phyloP scores from a whole-genome alignment of 768 basidiomycete genomes.

The Chalciporus piperatus region DNA sequence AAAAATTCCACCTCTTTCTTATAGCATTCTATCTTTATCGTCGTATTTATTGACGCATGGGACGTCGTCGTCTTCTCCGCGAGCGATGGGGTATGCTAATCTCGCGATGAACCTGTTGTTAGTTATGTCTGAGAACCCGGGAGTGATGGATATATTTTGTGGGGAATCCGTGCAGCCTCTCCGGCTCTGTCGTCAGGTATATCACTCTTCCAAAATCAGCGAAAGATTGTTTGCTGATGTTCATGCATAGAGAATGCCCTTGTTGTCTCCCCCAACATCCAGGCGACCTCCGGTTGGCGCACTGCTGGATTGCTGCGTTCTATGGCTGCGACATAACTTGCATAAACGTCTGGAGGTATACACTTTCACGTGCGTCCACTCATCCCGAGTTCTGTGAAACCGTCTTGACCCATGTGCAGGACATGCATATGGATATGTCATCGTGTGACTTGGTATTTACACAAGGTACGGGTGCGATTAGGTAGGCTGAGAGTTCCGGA shows the following conservation, averaged over 20 bases:
- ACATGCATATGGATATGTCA: slow-evolving; percentile 55
- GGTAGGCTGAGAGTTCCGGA: slow-evolving; percentile 37
- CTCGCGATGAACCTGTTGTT: slow-evolving; percentile 54
- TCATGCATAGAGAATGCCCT: slow-evolving; percentile 46
- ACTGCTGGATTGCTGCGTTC: slow-evolving; percentile 62
- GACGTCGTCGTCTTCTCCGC: slow-evolving; percentile 54
- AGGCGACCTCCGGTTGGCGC: slow-evolving; percentile 52
- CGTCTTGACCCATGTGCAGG: slow-evolving; percentile 30
- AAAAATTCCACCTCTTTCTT: slow-evolving; percentile 37
- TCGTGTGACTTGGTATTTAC: slow-evolving; percentile 55
- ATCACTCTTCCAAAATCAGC: slow-evolving; percentile 5
- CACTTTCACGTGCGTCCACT: slow-evolving; percentile 49
- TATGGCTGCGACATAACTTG: slow-evolving; percentile 71
- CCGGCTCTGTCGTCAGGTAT: slow-evolving; percentile 62
- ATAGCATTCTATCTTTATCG: slow-evolving; percentile 53
- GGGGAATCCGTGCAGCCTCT: slow-evolving; percentile 41
- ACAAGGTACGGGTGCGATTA: slow-evolving; percentile 50
- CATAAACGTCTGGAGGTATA: slow-evolving; percentile 58
- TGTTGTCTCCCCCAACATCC: slow-evolving; percentile 40
- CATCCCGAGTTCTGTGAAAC: neutral
- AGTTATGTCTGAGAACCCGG: slow-evolving; percentile 46
- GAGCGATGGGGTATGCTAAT: slow-evolving; percentile 61
- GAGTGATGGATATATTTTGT: slow-evolving; percentile 46
- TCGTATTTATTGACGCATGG: slow-evolving; percentile 70
- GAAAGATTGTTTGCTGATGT: neutral